Evolutionary conservation across 2,329 filamentous ascomycete genomes (phyloP).

Genomic region (Hypomyces rosellus): DNA sequence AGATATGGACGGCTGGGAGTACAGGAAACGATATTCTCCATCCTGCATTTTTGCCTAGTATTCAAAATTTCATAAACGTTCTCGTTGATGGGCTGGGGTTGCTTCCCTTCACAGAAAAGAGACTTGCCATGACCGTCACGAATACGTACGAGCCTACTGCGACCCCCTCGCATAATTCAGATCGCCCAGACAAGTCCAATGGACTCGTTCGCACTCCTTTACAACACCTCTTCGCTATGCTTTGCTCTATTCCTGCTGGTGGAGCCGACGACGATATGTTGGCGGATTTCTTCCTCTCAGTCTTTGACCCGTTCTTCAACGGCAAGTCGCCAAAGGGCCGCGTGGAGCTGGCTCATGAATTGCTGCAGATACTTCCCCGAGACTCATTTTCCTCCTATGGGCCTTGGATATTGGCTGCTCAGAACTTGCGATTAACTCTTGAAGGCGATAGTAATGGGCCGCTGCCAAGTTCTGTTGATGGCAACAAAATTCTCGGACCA

Average conservation of each 20-base stretch:
- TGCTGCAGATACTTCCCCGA: slow-evolving; percentile 43
- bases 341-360: slow-evolving; percentile 43
- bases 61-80: slow-evolving; percentile 43
- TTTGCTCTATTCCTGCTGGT: slow-evolving; percentile 46
- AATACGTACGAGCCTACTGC: slow-evolving; percentile 56
- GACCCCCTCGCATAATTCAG: slow-evolving; percentile 58
- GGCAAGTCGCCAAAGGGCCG: slow-evolving; percentile 39
- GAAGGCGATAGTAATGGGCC: slow-evolving; percentile 18
- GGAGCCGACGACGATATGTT: slow-evolving; percentile 41
- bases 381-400: slow-evolving; percentile 41
- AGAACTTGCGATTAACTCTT: slow-evolving; percentile 38
- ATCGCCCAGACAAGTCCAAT: slow-evolving; percentile 45
- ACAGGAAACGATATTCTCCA: slow-evolving; percentile 38
- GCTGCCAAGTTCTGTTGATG: slow-evolving; percentile 18
- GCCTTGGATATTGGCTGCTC: slow-evolving; percentile 46
- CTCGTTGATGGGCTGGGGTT: slow-evolving; percentile 48
- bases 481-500: slow-evolving; percentile 49
- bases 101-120: slow-evolving; percentile 58
- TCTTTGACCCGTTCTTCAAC: slow-evolving; percentile 54
- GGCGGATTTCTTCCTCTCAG: slow-evolving; percentile 39
- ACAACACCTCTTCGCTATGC: slow-evolving; percentile 57
- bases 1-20: slow-evolving; percentile 51
- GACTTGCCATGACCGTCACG: slow-evolving; percentile 42
- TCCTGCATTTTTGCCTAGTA: slow-evolving; percentile 48
- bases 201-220: slow-evolving; percentile 53